Percentiles rank a stretch among this genome's conserved stretches.
Conservation (phyloP, 2,329 filamentous ascomycete genomes). For the Davidsoniella australis region DNA sequence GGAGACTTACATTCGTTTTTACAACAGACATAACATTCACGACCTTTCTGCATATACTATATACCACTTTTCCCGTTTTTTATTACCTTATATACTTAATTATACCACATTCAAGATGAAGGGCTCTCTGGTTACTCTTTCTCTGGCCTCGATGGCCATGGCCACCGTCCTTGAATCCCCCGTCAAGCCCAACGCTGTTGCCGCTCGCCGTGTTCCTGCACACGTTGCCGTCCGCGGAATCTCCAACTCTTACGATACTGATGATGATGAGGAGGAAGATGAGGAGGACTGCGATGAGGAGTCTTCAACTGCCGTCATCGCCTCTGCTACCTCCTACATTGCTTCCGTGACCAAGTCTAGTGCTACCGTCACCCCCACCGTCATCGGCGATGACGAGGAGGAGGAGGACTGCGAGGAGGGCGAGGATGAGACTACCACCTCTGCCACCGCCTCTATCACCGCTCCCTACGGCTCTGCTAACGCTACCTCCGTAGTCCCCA, state of each 20-base stretch:
- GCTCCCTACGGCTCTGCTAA: background rate
- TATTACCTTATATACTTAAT: constrained; percentile 3
- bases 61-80: constrained; percentile 2
- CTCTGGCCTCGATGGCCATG: constrained; percentile 11
- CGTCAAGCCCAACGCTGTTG: constrained; percentile 2
- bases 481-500: background rate
- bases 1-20: constrained; percentile 10
- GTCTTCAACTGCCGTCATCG: background rate
- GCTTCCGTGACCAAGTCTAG: background rate
- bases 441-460: background rate
- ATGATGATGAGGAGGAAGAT: background rate
- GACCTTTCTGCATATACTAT: constrained; percentile 5
- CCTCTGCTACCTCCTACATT: background rate
- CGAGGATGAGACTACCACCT: background rate
- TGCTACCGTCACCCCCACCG: background rate
- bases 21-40: constrained; percentile 1
- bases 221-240: background rate
- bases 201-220: background rate
- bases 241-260: background rate
- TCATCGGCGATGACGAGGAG: background rate
- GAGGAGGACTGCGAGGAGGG: background rate
- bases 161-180: constrained; percentile 6
- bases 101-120: constrained; percentile 7
- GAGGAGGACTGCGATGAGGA: background rate
- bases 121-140: constrained; percentile 12